These are phyloP conservation scores for Porcisia deanei DNA, from an alignment of 208 protist species.

Conservation along the genomic window DNA sequence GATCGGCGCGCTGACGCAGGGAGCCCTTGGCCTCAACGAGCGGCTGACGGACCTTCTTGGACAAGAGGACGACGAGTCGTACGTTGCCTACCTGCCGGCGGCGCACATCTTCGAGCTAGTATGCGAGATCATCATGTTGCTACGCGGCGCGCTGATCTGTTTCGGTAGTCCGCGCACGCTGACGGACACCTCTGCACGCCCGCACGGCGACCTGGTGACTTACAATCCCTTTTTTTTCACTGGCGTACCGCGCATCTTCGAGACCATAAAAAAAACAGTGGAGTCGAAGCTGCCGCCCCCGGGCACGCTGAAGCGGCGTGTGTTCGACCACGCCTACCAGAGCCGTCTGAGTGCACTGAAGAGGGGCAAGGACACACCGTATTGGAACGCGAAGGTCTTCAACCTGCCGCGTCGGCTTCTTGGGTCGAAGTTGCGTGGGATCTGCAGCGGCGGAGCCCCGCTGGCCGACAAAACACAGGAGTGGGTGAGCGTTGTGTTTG, in stretches of 20 bases:
- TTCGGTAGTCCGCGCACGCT: slow-evolving; percentile 86
- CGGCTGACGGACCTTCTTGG: slow-evolving; percentile 59
- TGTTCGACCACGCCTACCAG: slow-evolving; percentile 81
- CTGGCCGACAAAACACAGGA: slow-evolving; percentile 81
- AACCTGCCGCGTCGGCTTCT: slow-evolving; percentile 43
- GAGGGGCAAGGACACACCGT: slow-evolving; percentile 78
- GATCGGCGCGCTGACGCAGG: slow-evolving; percentile 55
- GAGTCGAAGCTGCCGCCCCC: slow-evolving; percentile 65
- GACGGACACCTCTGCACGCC: slow-evolving; percentile 62
- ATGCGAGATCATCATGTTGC: slow-evolving; percentile 67
- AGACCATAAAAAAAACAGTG: slow-evolving; percentile 85
- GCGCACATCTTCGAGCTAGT: slow-evolving; percentile 93
- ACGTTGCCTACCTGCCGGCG: slow-evolving; percentile 88
- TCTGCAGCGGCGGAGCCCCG: slow-evolving; percentile 85
- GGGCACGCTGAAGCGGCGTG: slow-evolving; percentile 57
- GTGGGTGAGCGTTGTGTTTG: slow-evolving; percentile 81
- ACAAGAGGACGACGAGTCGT: slow-evolving; percentile 47
- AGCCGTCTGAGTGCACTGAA: slow-evolving; percentile 61
- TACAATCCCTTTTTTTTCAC: slow-evolving; percentile 83
- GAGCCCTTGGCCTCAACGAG: slow-evolving; percentile 32
- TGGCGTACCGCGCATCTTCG: slow-evolving; percentile 88
- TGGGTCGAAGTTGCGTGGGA: slow-evolving; percentile 61
- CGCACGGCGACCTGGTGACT: slow-evolving; percentile 73
- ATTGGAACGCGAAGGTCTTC: slow-evolving; percentile 89
- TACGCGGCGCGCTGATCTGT: slow-evolving; percentile 59